Evolutionary conservation across 495 filamentous ascomycete genomes (phyloP).

Genomic region (Penicillium pancosmium): DNA sequence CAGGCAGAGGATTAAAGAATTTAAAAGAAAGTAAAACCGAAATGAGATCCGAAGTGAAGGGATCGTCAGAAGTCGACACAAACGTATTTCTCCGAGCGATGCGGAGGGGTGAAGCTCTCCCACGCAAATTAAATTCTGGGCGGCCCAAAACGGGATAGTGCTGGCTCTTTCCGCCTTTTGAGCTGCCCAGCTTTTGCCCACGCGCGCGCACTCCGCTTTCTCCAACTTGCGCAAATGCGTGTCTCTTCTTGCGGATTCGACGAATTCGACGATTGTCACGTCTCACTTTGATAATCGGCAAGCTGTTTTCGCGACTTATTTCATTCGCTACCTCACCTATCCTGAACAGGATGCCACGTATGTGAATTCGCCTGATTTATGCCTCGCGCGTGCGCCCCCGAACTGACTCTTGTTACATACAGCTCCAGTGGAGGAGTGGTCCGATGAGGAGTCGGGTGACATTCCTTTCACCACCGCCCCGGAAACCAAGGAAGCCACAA

Average conservation of each 20-base stretch:
- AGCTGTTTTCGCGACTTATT: conserved; percentile 38
- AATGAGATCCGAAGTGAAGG: conserved; percentile 16
- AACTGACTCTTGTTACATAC: conserved; percentile 12
- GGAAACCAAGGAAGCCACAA: conserved; percentile 29
- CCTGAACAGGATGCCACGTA: conserved; percentile 40
- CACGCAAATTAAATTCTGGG: conserved; percentile 40
- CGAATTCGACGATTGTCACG: conserved; percentile 7
- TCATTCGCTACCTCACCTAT: conserved; percentile 25
- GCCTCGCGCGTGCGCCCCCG: conserved; percentile 10
- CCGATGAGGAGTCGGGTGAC: conserved; percentile 52
- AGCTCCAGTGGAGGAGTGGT: conserved; percentile 46
- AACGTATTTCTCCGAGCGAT: conserved; percentile 19
- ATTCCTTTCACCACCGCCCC: conserved; percentile 41
- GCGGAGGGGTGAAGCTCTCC: conserved; percentile 29
- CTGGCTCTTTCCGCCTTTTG: conserved; percentile 25
- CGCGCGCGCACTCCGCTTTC: conserved; percentile 12
- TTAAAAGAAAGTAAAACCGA: conserved; percentile 9
- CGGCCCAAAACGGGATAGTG: conserved; percentile 43
- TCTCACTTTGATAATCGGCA: conserved; percentile 26
- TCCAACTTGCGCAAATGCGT: background rate
- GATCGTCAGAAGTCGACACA: conserved; percentile 15
- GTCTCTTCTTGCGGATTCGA: background rate
- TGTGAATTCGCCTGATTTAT: conserved; percentile 28
- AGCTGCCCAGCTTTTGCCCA: conserved; percentile 18
- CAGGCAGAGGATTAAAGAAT: conserved; percentile 29